Percentiles rank a stretch among this genome's conserved stretches.
Evolutionary conservation across 768 basidiomycete genomes (phyloP).

Genomic region (Calocybe indica): DNA sequence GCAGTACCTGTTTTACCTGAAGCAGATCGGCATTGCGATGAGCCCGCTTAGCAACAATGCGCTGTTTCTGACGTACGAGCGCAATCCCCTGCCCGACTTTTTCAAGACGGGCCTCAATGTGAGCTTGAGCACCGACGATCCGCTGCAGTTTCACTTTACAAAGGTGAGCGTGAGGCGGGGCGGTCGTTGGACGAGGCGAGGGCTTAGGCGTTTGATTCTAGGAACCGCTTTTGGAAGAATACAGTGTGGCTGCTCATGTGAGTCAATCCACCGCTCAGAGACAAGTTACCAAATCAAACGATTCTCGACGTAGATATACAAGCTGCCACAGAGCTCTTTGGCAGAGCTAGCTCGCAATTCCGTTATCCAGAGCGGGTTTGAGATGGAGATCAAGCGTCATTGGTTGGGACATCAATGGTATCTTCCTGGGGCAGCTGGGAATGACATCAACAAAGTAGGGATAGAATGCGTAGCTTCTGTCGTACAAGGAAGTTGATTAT

Average conservation of each 20-base stretch:
- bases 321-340: slow-evolving; percentile 87
- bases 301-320: slow-evolving; percentile 71
- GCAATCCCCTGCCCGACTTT: slow-evolving; percentile 95
- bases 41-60: slow-evolving; percentile 98
- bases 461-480: background rate
- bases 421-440: slow-evolving; percentile 86
- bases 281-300: background rate
- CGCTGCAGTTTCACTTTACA: slow-evolving; percentile 96
- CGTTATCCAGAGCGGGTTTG: slow-evolving; percentile 94
- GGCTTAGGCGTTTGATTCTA: slow-evolving; percentile 19
- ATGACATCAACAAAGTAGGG: slow-evolving; percentile 89
- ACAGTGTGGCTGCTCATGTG: slow-evolving; percentile 95
- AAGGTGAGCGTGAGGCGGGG: slow-evolving; percentile 47
- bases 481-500: background rate
- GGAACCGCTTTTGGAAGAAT: slow-evolving; percentile 95
- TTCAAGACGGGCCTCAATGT: slow-evolving; percentile 96
- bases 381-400: slow-evolving; percentile 96
- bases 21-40: slow-evolving; percentile 98
- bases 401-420: slow-evolving; percentile 96
- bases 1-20: slow-evolving; percentile 96
- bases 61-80: slow-evolving; percentile 91
- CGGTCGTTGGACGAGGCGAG: background rate
- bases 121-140: slow-evolving; percentile 93
- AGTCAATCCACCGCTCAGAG: slow-evolving; percentile 15
- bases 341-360: slow-evolving; percentile 99